Conservation (phyloP, 257 asterid species). For the Penstemon newberryi region DNA sequence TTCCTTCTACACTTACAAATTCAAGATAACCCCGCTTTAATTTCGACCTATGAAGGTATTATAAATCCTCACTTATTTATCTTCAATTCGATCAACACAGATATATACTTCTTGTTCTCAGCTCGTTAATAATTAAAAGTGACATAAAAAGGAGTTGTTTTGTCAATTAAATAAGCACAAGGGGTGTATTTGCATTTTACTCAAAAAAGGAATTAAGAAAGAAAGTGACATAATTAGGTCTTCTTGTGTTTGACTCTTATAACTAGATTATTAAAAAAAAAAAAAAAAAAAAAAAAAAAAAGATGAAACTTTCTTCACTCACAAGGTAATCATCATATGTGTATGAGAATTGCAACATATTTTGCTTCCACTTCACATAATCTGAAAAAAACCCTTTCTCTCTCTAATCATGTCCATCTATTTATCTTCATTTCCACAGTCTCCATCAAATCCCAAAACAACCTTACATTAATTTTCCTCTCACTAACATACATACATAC, state of each 20-base stretch:
- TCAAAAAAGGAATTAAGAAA: not conserved
- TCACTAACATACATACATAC: not conserved
- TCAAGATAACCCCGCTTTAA: no score
- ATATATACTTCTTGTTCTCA: no score
- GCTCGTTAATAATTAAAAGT: no score
- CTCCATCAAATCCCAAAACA: slow-evolving; percentile 31
- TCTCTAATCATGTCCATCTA: slow-evolving; percentile 33
- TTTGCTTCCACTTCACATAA: slow-evolving; percentile 85
- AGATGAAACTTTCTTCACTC: slow-evolving; percentile 82
- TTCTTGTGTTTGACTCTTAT: slow-evolving; percentile 77
- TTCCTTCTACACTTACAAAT: no score
- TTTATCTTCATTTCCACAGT: slow-evolving; percentile 44
- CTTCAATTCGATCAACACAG: no score
- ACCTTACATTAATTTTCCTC: not conserved
- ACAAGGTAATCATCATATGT: slow-evolving; percentile 80
- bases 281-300: no score
- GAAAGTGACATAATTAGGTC: slow-evolving; percentile 51
- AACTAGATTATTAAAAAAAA: no score
- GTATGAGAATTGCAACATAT: slow-evolving; percentile 49
- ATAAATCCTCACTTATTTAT: no score
- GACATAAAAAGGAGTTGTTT: no score
- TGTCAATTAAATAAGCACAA: no score
- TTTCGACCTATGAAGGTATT: no score
- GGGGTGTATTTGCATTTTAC: no score
- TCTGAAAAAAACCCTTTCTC: slow-evolving; percentile 12